phyloP scores from a whole-genome alignment of 805 yeast species.

The Teunomyces stri region DNA sequence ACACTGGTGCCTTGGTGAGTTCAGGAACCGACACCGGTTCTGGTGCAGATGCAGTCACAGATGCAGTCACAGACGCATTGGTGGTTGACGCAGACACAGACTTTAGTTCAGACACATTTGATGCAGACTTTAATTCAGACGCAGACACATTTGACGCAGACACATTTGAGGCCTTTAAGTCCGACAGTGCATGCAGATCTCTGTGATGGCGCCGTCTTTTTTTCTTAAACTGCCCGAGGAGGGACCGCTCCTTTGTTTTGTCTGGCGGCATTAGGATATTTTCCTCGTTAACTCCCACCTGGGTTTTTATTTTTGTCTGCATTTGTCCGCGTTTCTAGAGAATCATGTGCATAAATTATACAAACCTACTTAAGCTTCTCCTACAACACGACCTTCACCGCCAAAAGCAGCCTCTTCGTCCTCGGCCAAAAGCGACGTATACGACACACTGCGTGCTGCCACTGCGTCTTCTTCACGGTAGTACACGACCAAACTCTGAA shows the following conservation, averaged over 20 bases:
- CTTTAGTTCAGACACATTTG: neutral
- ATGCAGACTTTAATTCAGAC: neutral
- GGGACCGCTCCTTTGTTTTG: neutral
- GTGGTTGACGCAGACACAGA: neutral
- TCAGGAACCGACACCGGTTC: too few species aligned
- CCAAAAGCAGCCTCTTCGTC: constrained; percentile 22
- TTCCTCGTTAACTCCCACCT: neutral
- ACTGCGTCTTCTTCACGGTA: constrained; percentile 60
- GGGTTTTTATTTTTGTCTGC: neutral
- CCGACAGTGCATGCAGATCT: neutral
- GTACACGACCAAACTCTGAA: constrained; percentile 55
- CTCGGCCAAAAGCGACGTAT: constrained; percentile 24
- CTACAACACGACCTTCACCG: constrained; percentile 22
- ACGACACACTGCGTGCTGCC: constrained; percentile 37
- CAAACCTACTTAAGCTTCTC: constrained; percentile 8
- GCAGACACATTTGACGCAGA: neutral
- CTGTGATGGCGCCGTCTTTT: constrained; percentile 1
- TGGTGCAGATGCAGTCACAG: too few species aligned
- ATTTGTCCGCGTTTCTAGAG: constrained; percentile 1
- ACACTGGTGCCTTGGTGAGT: constrained; percentile 9
- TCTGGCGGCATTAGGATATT: neutral
- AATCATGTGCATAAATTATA: neutral
- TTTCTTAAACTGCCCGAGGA: neutral
- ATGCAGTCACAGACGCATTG: neutral
- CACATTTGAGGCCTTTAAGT: neutral